These are phyloP conservation scores for Davidsoniella virescens DNA, from an alignment of 2,329 filamentous ascomycete genomes.

Conservation along the genomic window DNA sequence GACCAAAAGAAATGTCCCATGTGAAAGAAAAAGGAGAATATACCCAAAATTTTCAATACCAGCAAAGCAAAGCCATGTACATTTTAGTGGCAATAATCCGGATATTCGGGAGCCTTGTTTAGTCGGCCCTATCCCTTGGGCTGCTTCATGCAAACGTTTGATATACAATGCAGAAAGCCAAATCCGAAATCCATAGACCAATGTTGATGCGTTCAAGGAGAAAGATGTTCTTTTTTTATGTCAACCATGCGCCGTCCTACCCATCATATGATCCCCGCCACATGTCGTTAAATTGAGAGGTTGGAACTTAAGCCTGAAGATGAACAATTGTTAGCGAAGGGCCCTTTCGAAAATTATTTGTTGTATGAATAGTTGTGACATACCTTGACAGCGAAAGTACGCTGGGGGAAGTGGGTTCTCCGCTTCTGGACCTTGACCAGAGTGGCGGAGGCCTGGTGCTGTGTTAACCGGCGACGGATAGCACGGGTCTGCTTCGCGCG, in stretches of 20 bases:
- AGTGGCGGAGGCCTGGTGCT: slow-evolving; percentile 69
- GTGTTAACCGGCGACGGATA: slow-evolving; percentile 86
- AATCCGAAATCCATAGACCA: slow-evolving; percentile 14
- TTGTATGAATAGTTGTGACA: neutral
- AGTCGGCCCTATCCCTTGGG: slow-evolving; percentile 12
- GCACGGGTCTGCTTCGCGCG: slow-evolving; percentile 96
- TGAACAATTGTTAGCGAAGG: neutral
- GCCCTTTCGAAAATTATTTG: neutral
- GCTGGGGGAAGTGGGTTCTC: slow-evolving; percentile 87
- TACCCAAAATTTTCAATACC: slow-evolving; percentile 9
- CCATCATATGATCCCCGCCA: slow-evolving; percentile 12
- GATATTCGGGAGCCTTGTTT: slow-evolving; percentile 12
- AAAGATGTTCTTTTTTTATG: slow-evolving; percentile 12
- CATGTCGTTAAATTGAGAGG: slow-evolving; percentile 12
- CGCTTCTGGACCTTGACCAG: slow-evolving; percentile 97
- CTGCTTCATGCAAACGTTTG: slow-evolving; percentile 12
- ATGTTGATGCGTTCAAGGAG: slow-evolving; percentile 13
- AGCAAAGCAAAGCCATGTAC: slow-evolving; percentile 8
- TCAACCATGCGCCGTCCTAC: slow-evolving; percentile 14
- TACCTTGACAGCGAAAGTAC: slow-evolving; percentile 98
- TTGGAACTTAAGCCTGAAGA: slow-evolving; percentile 12
- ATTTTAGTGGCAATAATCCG: slow-evolving; percentile 5
- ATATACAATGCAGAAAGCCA: slow-evolving; percentile 13
- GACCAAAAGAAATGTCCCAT: neutral
- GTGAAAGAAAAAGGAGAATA: slow-evolving; percentile 1